Evolutionary conservation across 2,329 filamentous ascomycete species (phyloP), one percentile per base, ranked within the genome.

Genomic region (Pestalotiopsis sp.): DNA sequence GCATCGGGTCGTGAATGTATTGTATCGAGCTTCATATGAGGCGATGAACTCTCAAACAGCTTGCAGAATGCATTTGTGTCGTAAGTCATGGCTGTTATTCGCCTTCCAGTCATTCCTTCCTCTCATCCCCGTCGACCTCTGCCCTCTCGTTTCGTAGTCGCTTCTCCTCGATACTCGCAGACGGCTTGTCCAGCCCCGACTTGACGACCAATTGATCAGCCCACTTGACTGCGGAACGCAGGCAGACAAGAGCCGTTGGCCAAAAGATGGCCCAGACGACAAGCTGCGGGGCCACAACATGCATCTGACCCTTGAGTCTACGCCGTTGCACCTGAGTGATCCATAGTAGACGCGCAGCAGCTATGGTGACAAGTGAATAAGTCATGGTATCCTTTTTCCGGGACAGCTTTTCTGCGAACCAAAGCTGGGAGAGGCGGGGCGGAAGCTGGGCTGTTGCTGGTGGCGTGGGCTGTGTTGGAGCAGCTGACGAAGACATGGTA

Each of bases 221-320:
- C 68, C 68, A 65, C 65, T 67, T 69, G 49, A 61, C 52, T 3
- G 59, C 68, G 25, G 68, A 52, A 20, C 68, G 27, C 17, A 69
- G 49, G 7, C 57, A 66, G 6, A 61, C 52, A 36, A 67, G 61
- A 13, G 65, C 68, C 45, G 68, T 66, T 2, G 68, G 65, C 68
- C 65, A 69, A 25, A 69, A 69, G 61, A 69, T 66, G 49, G 68
- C 68, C 68, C 65, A 69, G 23, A 69, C 68, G 25, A 64, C 68
- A 12, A 69, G 65, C 61, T 69, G 68, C 25, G 65, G 66, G 25
- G 39, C 59, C 39, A 41, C 59, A 36, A 27, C 27, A 3, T 39
- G 20, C 23, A 17, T 20, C 7, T 9, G 61, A 25, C 41, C 20
- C 13, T 59, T 61, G 14, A 41, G 14, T 6, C 31, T 38, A 9